Evolutionary conservation across 2,329 filamentous ascomycete species (phyloP).

Genomic region (Tolypocladium inflatum): DNA sequence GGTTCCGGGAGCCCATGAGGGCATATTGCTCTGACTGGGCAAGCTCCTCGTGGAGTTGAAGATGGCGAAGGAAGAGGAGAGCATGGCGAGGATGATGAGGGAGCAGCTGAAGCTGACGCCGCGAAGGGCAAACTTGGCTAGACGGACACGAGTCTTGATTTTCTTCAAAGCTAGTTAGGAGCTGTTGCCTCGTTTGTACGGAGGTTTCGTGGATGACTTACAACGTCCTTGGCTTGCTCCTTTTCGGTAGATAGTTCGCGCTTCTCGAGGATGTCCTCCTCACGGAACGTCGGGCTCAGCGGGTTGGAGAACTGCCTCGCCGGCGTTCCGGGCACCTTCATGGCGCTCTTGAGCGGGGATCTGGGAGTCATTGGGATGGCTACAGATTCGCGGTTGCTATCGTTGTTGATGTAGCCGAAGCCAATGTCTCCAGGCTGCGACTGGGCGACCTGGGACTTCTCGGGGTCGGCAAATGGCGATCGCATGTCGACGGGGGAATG

Average conservation of each 20-base stretch:
- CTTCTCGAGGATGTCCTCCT: constrained; percentile 83
- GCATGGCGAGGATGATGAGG: constrained; percentile 85
- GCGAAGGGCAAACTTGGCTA: constrained; percentile 92
- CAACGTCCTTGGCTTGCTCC: constrained; percentile 78
- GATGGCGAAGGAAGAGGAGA: constrained; percentile 79
- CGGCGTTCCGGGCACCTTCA: constrained; percentile 79
- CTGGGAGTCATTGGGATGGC: constrained; percentile 59
- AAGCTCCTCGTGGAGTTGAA: constrained; percentile 81
- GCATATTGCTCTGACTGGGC: constrained; percentile 67
- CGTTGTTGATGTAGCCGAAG: constrained; percentile 75
- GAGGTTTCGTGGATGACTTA: constrained; percentile 38
- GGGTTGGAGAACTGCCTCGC: constrained; percentile 65
- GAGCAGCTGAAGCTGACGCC: constrained; percentile 96
- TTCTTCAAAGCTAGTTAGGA: constrained; percentile 46
- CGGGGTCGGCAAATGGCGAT: constrained; percentile 51
- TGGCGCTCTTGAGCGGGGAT: constrained; percentile 79
- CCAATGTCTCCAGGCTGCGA: constrained; percentile 77
- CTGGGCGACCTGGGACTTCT: constrained; percentile 45
- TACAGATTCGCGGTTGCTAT: constrained; percentile 40
- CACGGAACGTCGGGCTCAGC: constrained; percentile 81
- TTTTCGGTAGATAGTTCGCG: constrained; percentile 73
- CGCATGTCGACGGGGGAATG: constrained; percentile 61
- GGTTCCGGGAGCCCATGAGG: constrained; percentile 74
- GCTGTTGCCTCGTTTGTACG: constrained; percentile 3
- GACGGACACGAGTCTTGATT: constrained; percentile 81